Conservation (phyloP, 805 yeast species). For the Saccharomycopsis sp. region DNA sequence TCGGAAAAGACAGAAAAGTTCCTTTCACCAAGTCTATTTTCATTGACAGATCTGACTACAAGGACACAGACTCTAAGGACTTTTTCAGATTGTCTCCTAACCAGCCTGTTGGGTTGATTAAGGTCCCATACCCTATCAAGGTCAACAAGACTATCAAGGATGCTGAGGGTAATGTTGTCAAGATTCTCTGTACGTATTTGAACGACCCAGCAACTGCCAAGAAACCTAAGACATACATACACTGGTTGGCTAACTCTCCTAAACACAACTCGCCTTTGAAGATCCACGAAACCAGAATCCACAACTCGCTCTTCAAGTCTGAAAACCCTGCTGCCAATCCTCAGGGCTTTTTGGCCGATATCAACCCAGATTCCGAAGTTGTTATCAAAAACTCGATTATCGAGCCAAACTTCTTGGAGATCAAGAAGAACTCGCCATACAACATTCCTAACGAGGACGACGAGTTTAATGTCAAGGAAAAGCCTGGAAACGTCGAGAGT, state of each 20-base stretch:
- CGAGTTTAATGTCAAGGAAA: constrained; percentile 68
- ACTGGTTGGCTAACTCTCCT: constrained; percentile 81
- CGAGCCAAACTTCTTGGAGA: constrained; percentile 69
- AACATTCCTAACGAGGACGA: constrained; percentile 50
- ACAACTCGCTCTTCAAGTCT: constrained; percentile 79
- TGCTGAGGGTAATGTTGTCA: constrained; percentile 51
- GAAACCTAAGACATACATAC: constrained; percentile 94
- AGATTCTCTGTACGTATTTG: constrained; percentile 76
- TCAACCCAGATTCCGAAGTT: constrained; percentile 73
- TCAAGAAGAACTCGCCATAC: constrained; percentile 70
- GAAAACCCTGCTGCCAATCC: constrained; percentile 89
- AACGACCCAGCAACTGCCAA: constrained; percentile 39
- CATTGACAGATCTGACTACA: constrained; percentile 85
- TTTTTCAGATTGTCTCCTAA: constrained; percentile 91
- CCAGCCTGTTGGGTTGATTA: constrained; percentile 91
- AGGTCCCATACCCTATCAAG: constrained; percentile 76
- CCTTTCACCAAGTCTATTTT: constrained; percentile 72
- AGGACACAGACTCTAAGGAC: constrained; percentile 54
- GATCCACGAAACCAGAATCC: constrained; percentile 73
- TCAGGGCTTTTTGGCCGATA: constrained; percentile 79
- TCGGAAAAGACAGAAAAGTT: constrained; percentile 64
- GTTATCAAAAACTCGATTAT: constrained; percentile 59
- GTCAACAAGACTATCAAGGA: constrained; percentile 59
- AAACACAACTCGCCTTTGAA: constrained; percentile 56
- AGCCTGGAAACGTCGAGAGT: constrained; percentile 57